Percentiles rank a stretch among this genome's conserved stretches.
Conservation (phyloP, 257 asterid genomes). For the Petunia secreta region DNA sequence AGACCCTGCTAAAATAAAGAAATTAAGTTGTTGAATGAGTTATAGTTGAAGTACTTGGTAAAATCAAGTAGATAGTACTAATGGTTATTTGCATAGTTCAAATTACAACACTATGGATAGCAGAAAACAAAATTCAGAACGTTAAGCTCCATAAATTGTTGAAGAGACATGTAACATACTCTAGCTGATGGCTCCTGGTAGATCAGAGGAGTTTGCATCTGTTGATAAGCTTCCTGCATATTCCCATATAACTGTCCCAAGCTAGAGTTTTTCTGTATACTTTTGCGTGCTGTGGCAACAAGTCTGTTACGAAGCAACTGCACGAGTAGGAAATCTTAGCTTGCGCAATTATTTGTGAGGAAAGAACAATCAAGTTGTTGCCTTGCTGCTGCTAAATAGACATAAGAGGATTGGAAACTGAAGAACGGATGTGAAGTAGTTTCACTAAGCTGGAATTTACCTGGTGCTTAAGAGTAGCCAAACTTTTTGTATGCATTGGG, state of each 20-base stretch:
- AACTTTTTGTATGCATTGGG: conserved; percentile 89
- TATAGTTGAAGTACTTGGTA: background rate
- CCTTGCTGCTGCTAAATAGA: background rate
- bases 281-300: conserved; percentile 65
- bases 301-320: conserved; percentile 82
- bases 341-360: background rate
- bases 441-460: conserved; percentile 35
- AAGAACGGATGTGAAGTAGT: background rate
- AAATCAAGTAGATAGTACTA: background rate
- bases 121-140: background rate
- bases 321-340: conserved; percentile 9
- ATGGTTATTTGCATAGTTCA: background rate
- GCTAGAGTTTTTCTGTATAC: conserved; percentile 71
- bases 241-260: conserved; percentile 78
- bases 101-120: too few species aligned
- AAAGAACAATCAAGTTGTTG: background rate
- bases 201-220: conserved; percentile 87
- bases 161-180: conserved; percentile 43
- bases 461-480: conserved; percentile 94
- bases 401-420: background rate
- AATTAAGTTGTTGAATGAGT: background rate
- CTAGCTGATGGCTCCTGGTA: conserved; percentile 65
- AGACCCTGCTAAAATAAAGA: conserved; percentile 56
- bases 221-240: conserved; percentile 88
- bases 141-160: background rate